phyloP scores from a whole-genome alignment of 257 asterid genomes.

The Solanum bukasovii region DNA sequence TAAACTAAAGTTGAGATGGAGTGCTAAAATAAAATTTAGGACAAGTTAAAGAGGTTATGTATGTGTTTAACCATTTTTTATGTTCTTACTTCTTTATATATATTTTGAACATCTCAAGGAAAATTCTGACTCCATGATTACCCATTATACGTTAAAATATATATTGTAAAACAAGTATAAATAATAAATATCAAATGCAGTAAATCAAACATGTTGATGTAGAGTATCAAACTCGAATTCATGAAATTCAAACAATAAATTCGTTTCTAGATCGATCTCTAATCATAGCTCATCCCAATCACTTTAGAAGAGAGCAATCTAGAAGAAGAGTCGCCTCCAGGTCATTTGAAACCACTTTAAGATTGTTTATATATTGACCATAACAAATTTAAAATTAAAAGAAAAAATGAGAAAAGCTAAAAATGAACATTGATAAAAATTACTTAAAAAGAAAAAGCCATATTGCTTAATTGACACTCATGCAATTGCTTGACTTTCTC shows the following conservation, averaged over 20 bases:
- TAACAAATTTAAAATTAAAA: too few species aligned
- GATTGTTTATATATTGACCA: too few species aligned
- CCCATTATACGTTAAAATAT: neutral
- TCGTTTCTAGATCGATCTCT: neutral
- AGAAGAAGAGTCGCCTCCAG: neutral
- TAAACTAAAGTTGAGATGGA: neutral
- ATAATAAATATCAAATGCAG: neutral
- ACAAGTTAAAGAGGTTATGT: neutral
- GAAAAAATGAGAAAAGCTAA: neutral
- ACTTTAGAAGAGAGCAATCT: neutral
- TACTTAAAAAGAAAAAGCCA: too few species aligned
- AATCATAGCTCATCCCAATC: neutral
- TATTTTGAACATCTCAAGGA: too few species aligned
- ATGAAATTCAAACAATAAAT: too few species aligned
- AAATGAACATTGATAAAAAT: neutral
- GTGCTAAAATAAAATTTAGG: neutral
- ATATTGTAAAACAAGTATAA: too few species aligned
- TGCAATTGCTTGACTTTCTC: neutral
- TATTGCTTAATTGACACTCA: neutral
- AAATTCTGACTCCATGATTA: too few species aligned
- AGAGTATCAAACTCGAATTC: neutral
- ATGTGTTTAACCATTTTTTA: too few species aligned
- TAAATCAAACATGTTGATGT: neutral
- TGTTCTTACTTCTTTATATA: neutral
- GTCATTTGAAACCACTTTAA: too few species aligned